Evolutionary conservation across 1,284 basidiomycete genomes (phyloP), one percentile per base, ranked within the genome.

Genomic region (Moesziomyces sp.): DNA sequence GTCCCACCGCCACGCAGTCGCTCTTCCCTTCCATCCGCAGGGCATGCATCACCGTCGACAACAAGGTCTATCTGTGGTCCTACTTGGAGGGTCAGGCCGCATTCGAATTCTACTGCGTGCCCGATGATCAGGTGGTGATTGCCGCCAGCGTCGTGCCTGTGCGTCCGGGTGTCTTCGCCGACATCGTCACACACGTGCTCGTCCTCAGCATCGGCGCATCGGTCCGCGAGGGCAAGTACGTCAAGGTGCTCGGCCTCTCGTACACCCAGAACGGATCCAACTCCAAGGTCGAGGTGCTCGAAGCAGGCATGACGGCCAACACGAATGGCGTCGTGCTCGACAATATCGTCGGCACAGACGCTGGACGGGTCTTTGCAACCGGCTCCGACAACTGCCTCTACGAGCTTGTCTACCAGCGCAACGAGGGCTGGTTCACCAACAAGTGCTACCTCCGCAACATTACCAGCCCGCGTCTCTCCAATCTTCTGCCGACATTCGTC

Each of bases 31-130:
- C 95, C 78, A 93, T 99, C 71, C 93, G 94, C 76, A 89, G 94
- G 52, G 95, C 93, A 0, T 99, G 95, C 93, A 92, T 98, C 76
- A 91, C 93, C 11, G 91, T 98, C 69, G 94, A 97, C 86, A 91
- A 96, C 84, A 92, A 93, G 79, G 87, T 99, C 44, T 94, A 97
- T 81, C 87, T 99, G 28, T 99, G 97, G 97, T 93, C 98, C 85
- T 99, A 98, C 85, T 87, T 90, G 52, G 93, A 97, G 80, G 93
- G 93, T 91, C 92, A 92, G 21, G 89, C 92, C 84, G 92, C 93
- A 82, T 90, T 94, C 77, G 91, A 89, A 78, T 93, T 93, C 24
- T 97, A 93, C 83, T 90, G 92, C 62, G 93, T 97, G 83, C 92
- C 96, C 79, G 89, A 91, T n/a, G 92, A 95, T 76, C 69, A 80